These are phyloP conservation scores for Cyberlindnera subsufficiens DNA, from an alignment of 805 yeast genomes.

Conservation along the genomic window DNA sequence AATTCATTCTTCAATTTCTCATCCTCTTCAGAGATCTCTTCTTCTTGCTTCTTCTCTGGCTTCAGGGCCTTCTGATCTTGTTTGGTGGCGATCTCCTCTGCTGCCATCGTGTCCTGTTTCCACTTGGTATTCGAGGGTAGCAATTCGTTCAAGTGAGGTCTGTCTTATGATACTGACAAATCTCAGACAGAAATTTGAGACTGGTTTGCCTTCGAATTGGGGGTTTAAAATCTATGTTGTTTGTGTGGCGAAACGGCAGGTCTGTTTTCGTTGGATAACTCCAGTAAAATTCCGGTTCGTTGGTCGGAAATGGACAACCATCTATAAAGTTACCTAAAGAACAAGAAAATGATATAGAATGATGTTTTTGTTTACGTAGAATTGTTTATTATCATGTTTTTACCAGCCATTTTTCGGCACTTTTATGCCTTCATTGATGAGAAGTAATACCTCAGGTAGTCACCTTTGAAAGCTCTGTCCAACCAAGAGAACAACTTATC, in stretches of 20 bases:
- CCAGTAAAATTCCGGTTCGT: background rate
- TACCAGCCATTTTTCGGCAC: too few relatives aligned
- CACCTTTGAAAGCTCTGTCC: conserved; percentile 50
- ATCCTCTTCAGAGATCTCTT: conserved; percentile 92
- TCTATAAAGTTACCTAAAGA: too few relatives aligned
- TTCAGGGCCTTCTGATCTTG: conserved; percentile 3
- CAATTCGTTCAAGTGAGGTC: too few relatives aligned
- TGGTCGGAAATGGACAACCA: background rate
- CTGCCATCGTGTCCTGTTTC: conserved; percentile 1
- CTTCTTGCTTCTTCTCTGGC: conserved; percentile 39
- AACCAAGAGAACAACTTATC: conserved; percentile 67
- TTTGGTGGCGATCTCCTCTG: conserved; percentile 21
- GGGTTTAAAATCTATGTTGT: background rate
- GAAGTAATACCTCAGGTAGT: conserved; percentile 12
- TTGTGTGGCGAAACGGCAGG: background rate
- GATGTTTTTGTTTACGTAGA: too few relatives aligned
- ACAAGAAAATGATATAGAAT: too few relatives aligned
- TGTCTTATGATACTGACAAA: too few relatives aligned
- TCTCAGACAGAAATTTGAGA: too few relatives aligned
- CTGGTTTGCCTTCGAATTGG: too few relatives aligned
- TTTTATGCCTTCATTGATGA: too few relatives aligned
- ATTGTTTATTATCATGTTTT: too few relatives aligned
- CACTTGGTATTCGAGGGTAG: too few relatives aligned
- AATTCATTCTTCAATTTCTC: conserved; percentile 79
- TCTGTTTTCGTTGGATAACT: background rate